phyloP scores from a whole-genome alignment of 345 rosid species.

The Populus nigra region DNA sequence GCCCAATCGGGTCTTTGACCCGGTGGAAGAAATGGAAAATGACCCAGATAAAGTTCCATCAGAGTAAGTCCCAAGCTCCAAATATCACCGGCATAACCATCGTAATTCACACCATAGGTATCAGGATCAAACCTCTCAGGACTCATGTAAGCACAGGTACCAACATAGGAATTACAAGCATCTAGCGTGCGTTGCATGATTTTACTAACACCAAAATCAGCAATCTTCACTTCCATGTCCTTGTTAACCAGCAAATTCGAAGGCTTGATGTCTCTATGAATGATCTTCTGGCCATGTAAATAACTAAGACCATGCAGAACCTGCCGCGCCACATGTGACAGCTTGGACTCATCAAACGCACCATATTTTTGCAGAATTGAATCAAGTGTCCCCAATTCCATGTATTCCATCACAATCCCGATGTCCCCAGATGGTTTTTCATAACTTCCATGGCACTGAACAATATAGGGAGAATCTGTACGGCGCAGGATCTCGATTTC shows the following conservation, averaged over 20 bases:
- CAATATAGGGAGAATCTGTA: constrained; percentile 62
- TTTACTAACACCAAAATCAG: constrained; percentile 85
- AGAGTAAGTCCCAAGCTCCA: constrained; percentile 88
- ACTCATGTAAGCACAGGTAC: constrained; percentile 93
- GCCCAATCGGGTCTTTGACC: constrained; percentile 94
- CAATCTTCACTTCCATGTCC: constrained; percentile 63
- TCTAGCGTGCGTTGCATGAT: constrained; percentile 64
- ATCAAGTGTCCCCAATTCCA: constrained; percentile 76
- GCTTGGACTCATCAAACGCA: constrained; percentile 45
- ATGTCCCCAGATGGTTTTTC: constrained; percentile 68
- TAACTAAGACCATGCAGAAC: constrained; percentile 62
- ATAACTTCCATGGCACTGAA: constrained; percentile 53
- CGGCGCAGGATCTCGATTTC: constrained; percentile 85
- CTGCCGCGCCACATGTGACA: constrained; percentile 55
- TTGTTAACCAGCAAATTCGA: constrained; percentile 64
- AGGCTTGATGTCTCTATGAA: constrained; percentile 85
- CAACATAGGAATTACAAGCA: constrained; percentile 80
- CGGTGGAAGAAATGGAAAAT: constrained; percentile 57
- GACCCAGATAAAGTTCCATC: constrained; percentile 72
- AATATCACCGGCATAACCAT: constrained; percentile 75
- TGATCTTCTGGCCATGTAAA: constrained; percentile 62
- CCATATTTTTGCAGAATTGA: constrained; percentile 41
- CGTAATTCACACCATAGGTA: constrained; percentile 49
- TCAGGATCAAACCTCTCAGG: constrained; percentile 86
- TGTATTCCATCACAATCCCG: constrained; percentile 69